phyloP scores from a whole-genome alignment of 352 stramenopile genomes.

The Phytopythium sindhum region DNA sequence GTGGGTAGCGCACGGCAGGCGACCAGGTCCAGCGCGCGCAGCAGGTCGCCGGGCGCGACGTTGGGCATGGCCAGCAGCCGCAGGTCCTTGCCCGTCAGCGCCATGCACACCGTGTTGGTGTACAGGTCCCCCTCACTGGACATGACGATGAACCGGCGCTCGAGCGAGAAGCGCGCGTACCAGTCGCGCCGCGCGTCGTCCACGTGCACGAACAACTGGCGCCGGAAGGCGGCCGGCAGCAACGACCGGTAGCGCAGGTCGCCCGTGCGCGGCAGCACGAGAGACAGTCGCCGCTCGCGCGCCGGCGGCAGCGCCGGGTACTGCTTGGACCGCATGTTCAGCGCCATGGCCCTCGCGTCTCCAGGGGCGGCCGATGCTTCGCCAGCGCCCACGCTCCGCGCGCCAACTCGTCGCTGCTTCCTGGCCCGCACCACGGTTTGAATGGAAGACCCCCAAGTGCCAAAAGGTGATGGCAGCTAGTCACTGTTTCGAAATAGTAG shows the following conservation, averaged over 20 bases:
- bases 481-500: no score
- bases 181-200: constrained; percentile 33
- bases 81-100: constrained; percentile 37
- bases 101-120: constrained; percentile 33
- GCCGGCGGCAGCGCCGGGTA: constrained; percentile 56
- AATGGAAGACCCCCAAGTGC: no score
- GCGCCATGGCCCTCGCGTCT: constrained; percentile 5
- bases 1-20: constrained; percentile 35
- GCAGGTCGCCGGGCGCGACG: constrained; percentile 44
- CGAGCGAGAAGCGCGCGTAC: constrained; percentile 57
- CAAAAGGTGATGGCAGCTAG: no score
- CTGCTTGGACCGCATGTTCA: constrained; percentile 58
- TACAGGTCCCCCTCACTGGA: constrained; percentile 63
- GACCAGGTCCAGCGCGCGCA: constrained; percentile 72
- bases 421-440: no score
- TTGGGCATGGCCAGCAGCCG: constrained; percentile 53
- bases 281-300: constrained; percentile 25
- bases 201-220: constrained; percentile 53
- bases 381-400: no score
- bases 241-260: constrained; percentile 57
- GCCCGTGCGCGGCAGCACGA: constrained; percentile 50
- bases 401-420: no score
- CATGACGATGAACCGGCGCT: constrained; percentile 76
- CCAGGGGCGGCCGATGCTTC: neutral
- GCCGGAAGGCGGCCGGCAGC: constrained; percentile 38